Evolutionary conservation across 306 rosid species (phyloP).

Genomic region (Potentilla sterilis): DNA sequence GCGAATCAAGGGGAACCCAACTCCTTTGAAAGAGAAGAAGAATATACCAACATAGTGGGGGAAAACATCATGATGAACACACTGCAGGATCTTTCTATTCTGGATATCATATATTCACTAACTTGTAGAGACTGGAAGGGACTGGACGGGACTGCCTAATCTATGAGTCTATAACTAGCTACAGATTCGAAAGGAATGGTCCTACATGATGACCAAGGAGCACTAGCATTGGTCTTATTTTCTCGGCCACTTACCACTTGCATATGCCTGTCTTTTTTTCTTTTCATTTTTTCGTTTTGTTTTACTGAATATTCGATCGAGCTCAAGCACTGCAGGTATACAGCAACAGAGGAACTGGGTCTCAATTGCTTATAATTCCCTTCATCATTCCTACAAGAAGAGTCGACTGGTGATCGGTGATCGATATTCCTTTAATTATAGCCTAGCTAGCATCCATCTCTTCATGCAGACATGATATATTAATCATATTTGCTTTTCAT

Average conservation of each 20-base stretch:
- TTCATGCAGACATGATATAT: neutral
- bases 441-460: neutral
- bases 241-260: constrained; percentile 1
- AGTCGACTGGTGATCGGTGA: neutral
- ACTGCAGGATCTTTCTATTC: neutral
- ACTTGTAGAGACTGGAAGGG: neutral
- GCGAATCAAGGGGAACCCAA: constrained; percentile 32
- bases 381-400: neutral
- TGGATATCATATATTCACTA: neutral
- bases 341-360: neutral
- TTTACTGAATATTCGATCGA: neutral
- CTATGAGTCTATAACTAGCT: neutral
- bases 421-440: neutral
- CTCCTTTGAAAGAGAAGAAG: constrained; percentile 35
- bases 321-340: neutral
- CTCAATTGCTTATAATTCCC: neutral
- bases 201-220: neutral
- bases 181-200: neutral
- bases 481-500: constrained; percentile 42
- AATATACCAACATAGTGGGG: constrained; percentile 58
- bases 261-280: neutral
- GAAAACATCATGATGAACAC: constrained; percentile 55
- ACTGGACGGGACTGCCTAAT: neutral
- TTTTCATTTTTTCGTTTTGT: neutral
- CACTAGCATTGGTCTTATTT: neutral